Percentiles rank a stretch among this genome's conserved stretches.
These are phyloP conservation scores for Kurtzmaniella quercitrusa DNA, from an alignment of 1,139 yeast species.

Conservation along the genomic window DNA sequence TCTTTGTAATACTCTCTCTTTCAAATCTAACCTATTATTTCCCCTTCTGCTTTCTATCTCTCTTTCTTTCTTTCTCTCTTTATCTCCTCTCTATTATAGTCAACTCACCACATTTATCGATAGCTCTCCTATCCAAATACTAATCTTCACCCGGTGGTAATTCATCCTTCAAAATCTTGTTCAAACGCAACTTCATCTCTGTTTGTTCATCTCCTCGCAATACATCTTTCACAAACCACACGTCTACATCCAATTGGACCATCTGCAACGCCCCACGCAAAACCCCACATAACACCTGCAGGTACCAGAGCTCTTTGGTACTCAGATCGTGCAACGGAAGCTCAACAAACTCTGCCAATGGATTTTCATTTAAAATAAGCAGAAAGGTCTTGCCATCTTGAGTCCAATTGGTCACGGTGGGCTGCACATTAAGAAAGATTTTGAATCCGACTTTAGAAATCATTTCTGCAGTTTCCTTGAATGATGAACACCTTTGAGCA, in stretches of 20 bases:
- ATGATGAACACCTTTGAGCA: constrained; percentile 71
- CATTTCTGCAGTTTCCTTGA: constrained; percentile 85
- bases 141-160: constrained; percentile 96
- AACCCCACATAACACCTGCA: constrained; percentile 87
- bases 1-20: neutral
- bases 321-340: constrained; percentile 76
- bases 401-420: constrained; percentile 74
- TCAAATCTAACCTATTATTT: neutral
- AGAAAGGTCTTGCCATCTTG: constrained; percentile 72
- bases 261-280: constrained; percentile 88
- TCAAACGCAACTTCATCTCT: constrained; percentile 70
- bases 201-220: constrained; percentile 82
- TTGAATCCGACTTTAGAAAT: constrained; percentile 86
- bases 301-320: constrained; percentile 79
- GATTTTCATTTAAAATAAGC: constrained; percentile 76
- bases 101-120: neutral
- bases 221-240: constrained; percentile 71
- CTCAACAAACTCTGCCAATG: constrained; percentile 93
- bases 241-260: constrained; percentile 94
- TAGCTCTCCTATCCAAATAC: neutral
- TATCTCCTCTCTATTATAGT: neutral
- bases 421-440: constrained; percentile 79
- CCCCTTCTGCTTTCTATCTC: neutral
- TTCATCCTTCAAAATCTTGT: constrained; percentile 81
- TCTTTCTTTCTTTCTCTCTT: neutral